phyloP scores from a whole-genome alignment of 1,284 basidiomycete genomes.

The Rhodotorula glutinis region DNA sequence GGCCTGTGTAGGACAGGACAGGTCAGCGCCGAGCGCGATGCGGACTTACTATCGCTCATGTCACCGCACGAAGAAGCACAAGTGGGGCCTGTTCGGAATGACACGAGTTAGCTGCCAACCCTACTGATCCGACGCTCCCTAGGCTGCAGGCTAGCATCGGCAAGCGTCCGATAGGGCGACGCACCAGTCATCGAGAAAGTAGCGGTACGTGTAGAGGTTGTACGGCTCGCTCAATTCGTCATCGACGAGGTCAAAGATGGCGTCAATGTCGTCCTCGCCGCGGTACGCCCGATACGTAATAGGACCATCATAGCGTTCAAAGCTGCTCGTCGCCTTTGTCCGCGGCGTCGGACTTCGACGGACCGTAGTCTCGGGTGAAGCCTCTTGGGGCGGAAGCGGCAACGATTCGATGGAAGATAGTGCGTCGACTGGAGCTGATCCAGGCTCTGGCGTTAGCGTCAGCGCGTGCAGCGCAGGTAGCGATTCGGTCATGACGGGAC shows the following conservation, averaged over 20 bases:
- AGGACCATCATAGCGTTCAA: background rate
- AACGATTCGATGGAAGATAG: background rate
- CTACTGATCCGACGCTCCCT: too few relatives aligned
- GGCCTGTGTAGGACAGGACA: conserved; percentile 5
- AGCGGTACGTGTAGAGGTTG: conserved; percentile 74
- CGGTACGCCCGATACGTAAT: conserved; percentile 24
- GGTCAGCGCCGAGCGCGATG: background rate
- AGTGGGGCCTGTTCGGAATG: conserved; percentile 68
- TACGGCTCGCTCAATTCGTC: conserved; percentile 92
- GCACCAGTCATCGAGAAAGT: conserved; percentile 91
- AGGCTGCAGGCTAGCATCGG: too few relatives aligned
- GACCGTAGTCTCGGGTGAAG: too few relatives aligned
- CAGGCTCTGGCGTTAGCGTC: background rate
- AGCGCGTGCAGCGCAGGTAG: conserved; percentile 4
- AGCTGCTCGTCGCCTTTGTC: too few relatives aligned
- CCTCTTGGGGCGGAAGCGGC: background rate
- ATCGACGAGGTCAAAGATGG: conserved; percentile 63
- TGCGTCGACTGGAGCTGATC: background rate
- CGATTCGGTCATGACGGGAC: too few relatives aligned
- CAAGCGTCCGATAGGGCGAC: conserved; percentile 19
- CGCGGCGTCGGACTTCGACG: background rate
- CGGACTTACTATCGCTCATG: background rate
- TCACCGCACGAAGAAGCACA: conserved; percentile 73
- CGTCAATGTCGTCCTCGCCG: conserved; percentile 38
- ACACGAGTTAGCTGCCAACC: background rate